Evolutionary conservation across 73 alveolate genomes (phyloP).

Genomic region (Stentor roeselii): DNA sequence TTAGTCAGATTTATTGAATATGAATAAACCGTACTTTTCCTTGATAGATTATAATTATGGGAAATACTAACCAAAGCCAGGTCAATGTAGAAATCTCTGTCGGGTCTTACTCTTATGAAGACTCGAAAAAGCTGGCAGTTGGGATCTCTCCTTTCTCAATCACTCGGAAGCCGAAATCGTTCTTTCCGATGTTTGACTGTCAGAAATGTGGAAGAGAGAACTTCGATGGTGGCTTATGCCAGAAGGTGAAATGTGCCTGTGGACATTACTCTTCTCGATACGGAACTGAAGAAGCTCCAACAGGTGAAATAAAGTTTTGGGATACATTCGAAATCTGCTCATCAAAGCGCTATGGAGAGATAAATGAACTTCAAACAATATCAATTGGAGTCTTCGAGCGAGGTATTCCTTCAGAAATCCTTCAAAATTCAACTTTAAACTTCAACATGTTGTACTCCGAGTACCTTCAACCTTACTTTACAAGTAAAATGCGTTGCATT

Average conservation of each 20-base stretch:
- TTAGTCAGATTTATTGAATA: too few relatives aligned
- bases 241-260: neutral
- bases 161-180: neutral
- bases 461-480: slow-evolving; percentile 1
- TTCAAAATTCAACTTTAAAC: neutral
- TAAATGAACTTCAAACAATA: neutral
- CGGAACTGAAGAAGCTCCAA: neutral
- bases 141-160: neutral
- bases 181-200: neutral
- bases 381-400: neutral
- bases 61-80: neutral
- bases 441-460: neutral
- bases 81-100: neutral
- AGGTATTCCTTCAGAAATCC: neutral
- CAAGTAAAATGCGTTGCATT: slow-evolving; percentile 6
- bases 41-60: neutral
- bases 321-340: neutral
- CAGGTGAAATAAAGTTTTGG: neutral
- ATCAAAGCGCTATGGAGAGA: neutral
- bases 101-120: neutral
- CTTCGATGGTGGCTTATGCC: neutral
- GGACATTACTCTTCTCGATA: neutral
- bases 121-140: neutral
- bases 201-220: slow-evolving; percentile 5
- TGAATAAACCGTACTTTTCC: too few relatives aligned